phyloP scores from a whole-genome alignment of 2,329 filamentous ascomycete species.

The Claviceps monticola region DNA sequence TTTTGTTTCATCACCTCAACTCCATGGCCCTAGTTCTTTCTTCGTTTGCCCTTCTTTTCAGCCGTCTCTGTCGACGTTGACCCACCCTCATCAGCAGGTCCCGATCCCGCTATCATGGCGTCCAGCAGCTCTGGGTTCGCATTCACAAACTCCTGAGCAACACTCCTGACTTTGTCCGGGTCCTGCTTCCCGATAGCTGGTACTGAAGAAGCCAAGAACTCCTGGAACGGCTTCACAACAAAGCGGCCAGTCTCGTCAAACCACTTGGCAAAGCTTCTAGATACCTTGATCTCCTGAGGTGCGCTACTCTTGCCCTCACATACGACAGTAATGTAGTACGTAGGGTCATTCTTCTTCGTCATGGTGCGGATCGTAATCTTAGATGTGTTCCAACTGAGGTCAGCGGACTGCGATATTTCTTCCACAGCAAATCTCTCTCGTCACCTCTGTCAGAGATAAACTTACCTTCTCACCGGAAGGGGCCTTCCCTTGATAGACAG shows the following conservation, averaged over 20 bases:
- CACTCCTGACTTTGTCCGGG: constrained; percentile 36
- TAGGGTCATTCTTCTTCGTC: constrained; percentile 65
- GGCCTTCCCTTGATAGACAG: constrained; percentile 61
- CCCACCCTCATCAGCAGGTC: constrained; percentile 15
- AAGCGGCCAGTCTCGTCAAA: constrained; percentile 63
- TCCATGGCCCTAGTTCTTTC: constrained; percentile 23
- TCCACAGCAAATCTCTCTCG: not conserved
- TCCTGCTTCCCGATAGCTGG: constrained; percentile 53
- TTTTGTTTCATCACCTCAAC: not conserved
- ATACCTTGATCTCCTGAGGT: constrained; percentile 36
- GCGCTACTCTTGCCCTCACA: constrained; percentile 27
- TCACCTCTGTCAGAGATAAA: not conserved
- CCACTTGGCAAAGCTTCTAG: constrained; percentile 58
- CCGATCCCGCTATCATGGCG: constrained; percentile 23
- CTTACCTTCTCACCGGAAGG: constrained; percentile 53
- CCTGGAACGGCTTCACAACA: constrained; percentile 63
- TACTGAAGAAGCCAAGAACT: constrained; percentile 56
- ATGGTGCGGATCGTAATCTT: constrained; percentile 62
- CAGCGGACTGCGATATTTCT: not conserved
- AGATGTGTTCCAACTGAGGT: constrained; percentile 3
- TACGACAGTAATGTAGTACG: constrained; percentile 62
- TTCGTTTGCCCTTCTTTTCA: constrained; percentile 31
- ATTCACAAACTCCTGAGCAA: constrained; percentile 22
- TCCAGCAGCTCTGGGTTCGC: constrained; percentile 35
- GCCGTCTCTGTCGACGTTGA: constrained; percentile 20